Conservation (phyloP, 371 early-diverging fungal genomes). For the Mortierella sp. region DNA sequence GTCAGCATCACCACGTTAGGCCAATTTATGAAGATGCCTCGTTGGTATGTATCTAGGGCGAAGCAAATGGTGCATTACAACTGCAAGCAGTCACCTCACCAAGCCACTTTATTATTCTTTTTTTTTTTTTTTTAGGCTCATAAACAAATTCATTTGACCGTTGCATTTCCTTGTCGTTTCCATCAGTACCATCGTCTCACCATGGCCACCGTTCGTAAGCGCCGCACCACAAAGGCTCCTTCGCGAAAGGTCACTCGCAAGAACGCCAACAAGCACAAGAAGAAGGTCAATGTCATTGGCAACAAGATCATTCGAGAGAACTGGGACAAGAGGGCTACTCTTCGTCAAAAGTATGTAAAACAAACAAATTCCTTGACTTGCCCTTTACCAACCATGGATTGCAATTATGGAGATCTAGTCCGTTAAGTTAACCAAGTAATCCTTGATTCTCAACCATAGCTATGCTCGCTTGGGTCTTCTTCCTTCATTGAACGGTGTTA, state of each 20-base stretch:
- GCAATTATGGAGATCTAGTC: too few relatives aligned
- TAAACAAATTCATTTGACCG: not conserved
- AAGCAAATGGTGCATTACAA: not conserved
- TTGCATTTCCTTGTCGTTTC: too few relatives aligned
- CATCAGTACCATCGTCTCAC: not conserved
- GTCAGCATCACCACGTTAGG: too few relatives aligned
- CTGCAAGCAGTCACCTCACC: not conserved
- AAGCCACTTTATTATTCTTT: slow-evolving; percentile 5
- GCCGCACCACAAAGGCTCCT: not conserved
- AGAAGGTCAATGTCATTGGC: slow-evolving; percentile 67
- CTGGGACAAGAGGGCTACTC: slow-evolving; percentile 83
- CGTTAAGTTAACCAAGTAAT: not conserved
- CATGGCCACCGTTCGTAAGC: slow-evolving; percentile 3
- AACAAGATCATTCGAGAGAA: slow-evolving; percentile 73
- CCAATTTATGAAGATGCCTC: too few relatives aligned
- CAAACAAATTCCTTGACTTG: not conserved
- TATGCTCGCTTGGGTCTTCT: slow-evolving; percentile 81
- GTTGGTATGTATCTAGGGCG: not conserved
- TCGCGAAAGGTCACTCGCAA: slow-evolving; percentile 17
- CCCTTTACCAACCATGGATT: not conserved
- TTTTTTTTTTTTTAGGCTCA: not conserved
- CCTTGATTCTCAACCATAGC: slow-evolving; percentile 44
- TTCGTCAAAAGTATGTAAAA: slow-evolving; percentile 77
- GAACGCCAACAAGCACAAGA: slow-evolving; percentile 65
- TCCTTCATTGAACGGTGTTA: slow-evolving; percentile 80